Evolutionary conservation across 2,329 filamentous ascomycete species (phyloP).

Genomic region (Ceratocystis cacaofunesta): DNA sequence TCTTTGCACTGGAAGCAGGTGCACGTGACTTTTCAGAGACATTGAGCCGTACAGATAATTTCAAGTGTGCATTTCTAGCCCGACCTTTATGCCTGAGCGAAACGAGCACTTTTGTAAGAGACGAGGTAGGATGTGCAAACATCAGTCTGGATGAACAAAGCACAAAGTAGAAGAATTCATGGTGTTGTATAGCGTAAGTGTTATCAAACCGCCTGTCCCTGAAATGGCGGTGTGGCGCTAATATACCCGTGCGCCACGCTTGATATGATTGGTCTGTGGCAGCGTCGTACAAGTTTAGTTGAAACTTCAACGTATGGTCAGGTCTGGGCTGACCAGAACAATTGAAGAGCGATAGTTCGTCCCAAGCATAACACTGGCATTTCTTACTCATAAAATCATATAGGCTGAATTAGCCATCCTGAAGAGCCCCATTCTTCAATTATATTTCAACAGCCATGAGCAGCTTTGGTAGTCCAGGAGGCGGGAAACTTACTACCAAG

Average conservation of each 20-base stretch:
- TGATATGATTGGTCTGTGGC: conserved; percentile 7
- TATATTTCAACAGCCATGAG: conserved; percentile 30
- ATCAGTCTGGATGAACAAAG: not conserved
- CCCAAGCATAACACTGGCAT: too few relatives aligned
- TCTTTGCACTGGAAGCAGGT: too few relatives aligned
- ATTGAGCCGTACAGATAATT: too few relatives aligned
- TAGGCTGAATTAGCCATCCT: too few relatives aligned
- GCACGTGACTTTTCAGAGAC: too few relatives aligned
- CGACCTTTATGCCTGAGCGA: too few relatives aligned
- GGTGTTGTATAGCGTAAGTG: not conserved
- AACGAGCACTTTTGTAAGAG: too few relatives aligned
- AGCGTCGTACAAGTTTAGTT: conserved; percentile 3
- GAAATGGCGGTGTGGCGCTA: conserved; percentile 9
- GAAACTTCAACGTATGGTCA: not conserved
- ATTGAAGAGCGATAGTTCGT: not conserved
- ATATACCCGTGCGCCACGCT: conserved; percentile 6
- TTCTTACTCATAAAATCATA: too few relatives aligned
- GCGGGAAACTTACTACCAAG: conserved; percentile 45
- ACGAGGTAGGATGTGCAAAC: too few relatives aligned
- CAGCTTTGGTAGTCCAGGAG: conserved; percentile 56
- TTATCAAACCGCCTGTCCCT: not conserved
- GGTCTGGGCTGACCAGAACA: not conserved
- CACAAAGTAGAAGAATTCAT: not conserved
- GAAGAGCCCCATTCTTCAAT: not conserved
- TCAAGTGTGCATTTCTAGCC: too few relatives aligned